Conservation (phyloP, 164 flowering plant genomes). For the Houttuynia cordata region DNA sequence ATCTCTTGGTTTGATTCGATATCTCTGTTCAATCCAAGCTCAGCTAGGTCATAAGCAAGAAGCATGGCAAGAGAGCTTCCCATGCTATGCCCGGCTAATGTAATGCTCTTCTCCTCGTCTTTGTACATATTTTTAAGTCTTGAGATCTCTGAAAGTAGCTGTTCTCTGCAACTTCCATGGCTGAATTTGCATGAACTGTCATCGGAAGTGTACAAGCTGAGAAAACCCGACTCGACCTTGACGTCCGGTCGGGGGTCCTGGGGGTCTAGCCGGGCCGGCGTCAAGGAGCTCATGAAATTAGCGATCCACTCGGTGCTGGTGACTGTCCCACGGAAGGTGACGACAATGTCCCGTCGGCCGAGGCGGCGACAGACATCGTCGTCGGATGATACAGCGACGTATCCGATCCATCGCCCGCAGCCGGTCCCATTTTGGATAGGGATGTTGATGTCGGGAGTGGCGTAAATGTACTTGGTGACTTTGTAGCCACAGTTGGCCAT, state of each 20-base stretch:
- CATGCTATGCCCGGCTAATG: constrained; percentile 84
- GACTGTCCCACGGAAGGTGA: constrained; percentile 68
- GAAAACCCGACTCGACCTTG: constrained; percentile 41
- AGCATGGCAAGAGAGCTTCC: constrained; percentile 70
- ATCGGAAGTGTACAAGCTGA: constrained; percentile 21
- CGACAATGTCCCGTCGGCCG: constrained; percentile 60
- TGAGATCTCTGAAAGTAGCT: constrained; percentile 24
- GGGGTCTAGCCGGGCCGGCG: constrained; percentile 61
- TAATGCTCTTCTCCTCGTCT: constrained; percentile 61
- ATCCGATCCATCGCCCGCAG: constrained; percentile 69
- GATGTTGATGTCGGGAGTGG: constrained; percentile 47
- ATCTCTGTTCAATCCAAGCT: constrained; percentile 41
- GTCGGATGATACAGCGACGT: constrained; percentile 58
- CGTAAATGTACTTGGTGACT: constrained; percentile 72
- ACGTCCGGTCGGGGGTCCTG: constrained; percentile 40
- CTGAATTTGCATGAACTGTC: constrained; percentile 21
- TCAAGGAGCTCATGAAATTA: constrained; percentile 61
- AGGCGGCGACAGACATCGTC: constrained; percentile 23
- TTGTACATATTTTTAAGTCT: constrained; percentile 12
- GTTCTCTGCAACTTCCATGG: constrained; percentile 24
- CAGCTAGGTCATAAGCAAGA: constrained; percentile 64
- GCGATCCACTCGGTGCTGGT: constrained; percentile 68
- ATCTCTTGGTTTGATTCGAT: constrained; percentile 9
- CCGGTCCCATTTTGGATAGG: constrained; percentile 28
- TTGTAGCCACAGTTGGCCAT: constrained; percentile 43